Evolutionary conservation across 2,329 filamentous ascomycete species (phyloP).

Genomic region (Fusarium subglutinans): DNA sequence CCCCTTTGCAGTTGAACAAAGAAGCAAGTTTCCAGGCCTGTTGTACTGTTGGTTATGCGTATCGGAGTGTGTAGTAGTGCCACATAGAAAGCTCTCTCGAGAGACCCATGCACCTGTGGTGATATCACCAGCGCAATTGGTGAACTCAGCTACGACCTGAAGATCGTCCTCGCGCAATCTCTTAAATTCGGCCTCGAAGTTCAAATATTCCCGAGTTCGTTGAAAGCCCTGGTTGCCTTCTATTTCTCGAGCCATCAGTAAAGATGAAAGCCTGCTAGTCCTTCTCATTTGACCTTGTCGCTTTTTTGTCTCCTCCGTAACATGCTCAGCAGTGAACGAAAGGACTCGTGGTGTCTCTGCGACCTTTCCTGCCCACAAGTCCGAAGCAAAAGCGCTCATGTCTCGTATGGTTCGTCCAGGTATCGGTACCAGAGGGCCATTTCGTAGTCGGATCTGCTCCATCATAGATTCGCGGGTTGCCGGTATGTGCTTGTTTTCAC

Average conservation of each 20-base stretch:
- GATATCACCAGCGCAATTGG: conserved; percentile 70
- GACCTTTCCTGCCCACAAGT: conserved; percentile 40
- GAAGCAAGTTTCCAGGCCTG: conserved; percentile 68
- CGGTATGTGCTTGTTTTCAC: conserved; percentile 17
- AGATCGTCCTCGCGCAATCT: conserved; percentile 62
- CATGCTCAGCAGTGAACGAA: conserved; percentile 33
- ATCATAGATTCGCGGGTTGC: conserved; percentile 33
- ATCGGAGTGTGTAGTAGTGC: conserved; percentile 70
- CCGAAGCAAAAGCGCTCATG: conserved; percentile 30
- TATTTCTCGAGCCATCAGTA: conserved; percentile 61
- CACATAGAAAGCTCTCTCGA: conserved; percentile 64
- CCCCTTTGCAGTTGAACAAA: conserved; percentile 59
- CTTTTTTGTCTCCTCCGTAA: conserved; percentile 16
- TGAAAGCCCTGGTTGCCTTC: conserved; percentile 56
- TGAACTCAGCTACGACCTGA: conserved; percentile 63
- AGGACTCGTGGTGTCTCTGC: conserved; percentile 34
- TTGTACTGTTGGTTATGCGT: conserved; percentile 73
- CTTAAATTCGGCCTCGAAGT: conserved; percentile 57
- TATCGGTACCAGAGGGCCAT: neutral
- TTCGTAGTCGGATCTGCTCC: neutral
- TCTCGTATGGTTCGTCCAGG: conserved; percentile 4
- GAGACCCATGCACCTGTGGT: conserved; percentile 67
- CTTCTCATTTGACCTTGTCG: conserved; percentile 16
- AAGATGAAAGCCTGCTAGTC: conserved; percentile 46
- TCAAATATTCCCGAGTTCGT: conserved; percentile 51